Evolutionary conservation across 768 basidiomycete species (phyloP).

Genomic region (Suillus luteus): DNA sequence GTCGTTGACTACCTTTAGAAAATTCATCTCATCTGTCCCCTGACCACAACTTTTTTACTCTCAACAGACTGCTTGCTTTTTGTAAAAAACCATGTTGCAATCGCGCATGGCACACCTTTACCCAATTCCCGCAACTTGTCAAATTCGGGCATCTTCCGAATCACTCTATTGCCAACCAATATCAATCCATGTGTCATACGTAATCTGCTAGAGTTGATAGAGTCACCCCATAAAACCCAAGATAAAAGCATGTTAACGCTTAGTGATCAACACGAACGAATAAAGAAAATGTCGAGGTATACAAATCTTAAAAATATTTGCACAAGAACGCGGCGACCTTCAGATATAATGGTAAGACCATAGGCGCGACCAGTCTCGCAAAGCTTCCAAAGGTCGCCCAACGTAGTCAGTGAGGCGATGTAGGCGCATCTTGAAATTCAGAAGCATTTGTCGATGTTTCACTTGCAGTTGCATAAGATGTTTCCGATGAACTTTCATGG

Average conservation of each 20-base stretch:
- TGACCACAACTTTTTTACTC: not conserved
- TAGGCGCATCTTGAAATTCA: conserved; percentile 18
- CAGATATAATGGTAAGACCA: conserved; percentile 44
- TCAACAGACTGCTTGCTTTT: not conserved
- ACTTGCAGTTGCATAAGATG: conserved; percentile 4
- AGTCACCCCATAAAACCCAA: conserved; percentile 12
- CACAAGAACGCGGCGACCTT: conserved; percentile 51
- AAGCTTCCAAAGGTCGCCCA: conserved; percentile 50
- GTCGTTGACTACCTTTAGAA: not conserved
- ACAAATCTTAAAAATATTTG: conserved; percentile 38
- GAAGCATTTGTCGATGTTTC: conserved; percentile 16
- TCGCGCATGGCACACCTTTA: not conserved
- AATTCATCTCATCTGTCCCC: conserved; percentile 1
- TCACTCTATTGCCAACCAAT: conserved; percentile 5
- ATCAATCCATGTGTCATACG: conserved; percentile 2
- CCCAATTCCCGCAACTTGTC: conserved; percentile 8
- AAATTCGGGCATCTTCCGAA: conserved; percentile 4
- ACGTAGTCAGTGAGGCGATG: conserved; percentile 44
- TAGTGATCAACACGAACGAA: conserved; percentile 26
- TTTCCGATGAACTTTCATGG: conserved; percentile 10
- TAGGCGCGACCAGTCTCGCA: conserved; percentile 43
- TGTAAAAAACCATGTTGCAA: conserved; percentile 1
- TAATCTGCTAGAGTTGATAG: not conserved
- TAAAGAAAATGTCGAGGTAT: conserved; percentile 21
- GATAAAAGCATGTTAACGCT: conserved; percentile 11